Percentiles rank a stretch among this genome's conserved stretches.
Evolutionary conservation across 1,284 basidiomycete species (phyloP).

Genomic region (Clitocybe nebularis): DNA sequence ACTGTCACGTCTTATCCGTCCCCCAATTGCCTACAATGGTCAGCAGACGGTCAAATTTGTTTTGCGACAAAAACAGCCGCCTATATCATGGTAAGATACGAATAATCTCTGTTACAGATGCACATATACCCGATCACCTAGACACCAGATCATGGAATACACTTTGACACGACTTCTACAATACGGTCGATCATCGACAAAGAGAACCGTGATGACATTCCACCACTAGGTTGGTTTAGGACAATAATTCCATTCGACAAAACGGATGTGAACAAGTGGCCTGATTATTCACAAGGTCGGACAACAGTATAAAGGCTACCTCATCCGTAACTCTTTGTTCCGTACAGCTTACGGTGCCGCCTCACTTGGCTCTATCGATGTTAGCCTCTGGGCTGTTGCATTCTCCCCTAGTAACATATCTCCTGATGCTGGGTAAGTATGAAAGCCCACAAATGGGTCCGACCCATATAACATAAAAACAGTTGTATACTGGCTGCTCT

Average conservation of each 20-base stretch:
- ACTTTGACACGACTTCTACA: slow-evolving; percentile 48
- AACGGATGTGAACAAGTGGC: slow-evolving; percentile 50
- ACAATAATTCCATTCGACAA: slow-evolving; percentile 58
- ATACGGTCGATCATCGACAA: slow-evolving; percentile 34
- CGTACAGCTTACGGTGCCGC: slow-evolving; percentile 54
- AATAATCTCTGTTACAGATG: background rate
- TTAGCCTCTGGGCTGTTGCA: slow-evolving; percentile 49
- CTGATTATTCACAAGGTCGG: slow-evolving; percentile 59
- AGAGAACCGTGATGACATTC: slow-evolving; percentile 23
- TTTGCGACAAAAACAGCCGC: slow-evolving; percentile 61
- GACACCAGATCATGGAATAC: slow-evolving; percentile 73
- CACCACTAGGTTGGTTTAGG: slow-evolving; percentile 57
- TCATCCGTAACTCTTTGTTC: too few species aligned
- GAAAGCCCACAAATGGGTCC: too few species aligned
- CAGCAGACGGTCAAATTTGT: slow-evolving; percentile 65
- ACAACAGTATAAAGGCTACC: background rate
- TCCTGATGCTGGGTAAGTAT: slow-evolving; percentile 39
- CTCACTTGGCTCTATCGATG: slow-evolving; percentile 66
- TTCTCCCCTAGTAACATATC: slow-evolving; percentile 60
- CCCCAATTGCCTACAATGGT: slow-evolving; percentile 60
- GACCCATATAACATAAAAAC: too few species aligned
- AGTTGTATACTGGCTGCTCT: slow-evolving; percentile 53
- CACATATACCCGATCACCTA: slow-evolving; percentile 20
- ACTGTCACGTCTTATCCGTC: slow-evolving; percentile 58
- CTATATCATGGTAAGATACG: slow-evolving; percentile 58